Evolutionary conservation across 1,139 yeast species (phyloP).

Genomic region (Kodamaea plutei): DNA sequence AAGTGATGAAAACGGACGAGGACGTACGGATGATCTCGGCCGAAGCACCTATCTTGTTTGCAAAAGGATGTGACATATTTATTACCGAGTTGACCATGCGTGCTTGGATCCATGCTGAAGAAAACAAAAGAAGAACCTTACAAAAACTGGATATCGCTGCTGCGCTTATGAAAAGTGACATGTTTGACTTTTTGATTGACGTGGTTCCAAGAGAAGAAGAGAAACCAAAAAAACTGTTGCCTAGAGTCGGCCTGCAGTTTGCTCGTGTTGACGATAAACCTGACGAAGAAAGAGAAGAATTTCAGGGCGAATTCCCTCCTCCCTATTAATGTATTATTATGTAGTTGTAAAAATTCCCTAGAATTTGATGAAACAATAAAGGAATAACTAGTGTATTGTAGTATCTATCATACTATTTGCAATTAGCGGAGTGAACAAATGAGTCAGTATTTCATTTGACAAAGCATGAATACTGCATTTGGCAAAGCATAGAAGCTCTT

Average conservation of each 20-base stretch:
- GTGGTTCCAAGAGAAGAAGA: conserved; percentile 87
- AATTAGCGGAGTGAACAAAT: no score
- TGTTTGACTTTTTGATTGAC: conserved; percentile 95
- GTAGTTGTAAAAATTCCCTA: no score
- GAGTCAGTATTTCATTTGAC: no score
- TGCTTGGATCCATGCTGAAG: conserved; percentile 98
- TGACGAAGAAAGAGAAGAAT: conserved; percentile 2
- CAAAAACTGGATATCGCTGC: conserved; percentile 95
- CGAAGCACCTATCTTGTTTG: conserved; percentile 94
- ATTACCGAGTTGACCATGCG: conserved; percentile 96
- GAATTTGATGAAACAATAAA: no score
- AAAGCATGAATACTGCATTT: no score
- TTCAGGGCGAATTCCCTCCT: conserved; percentile 1
- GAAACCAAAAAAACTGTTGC: conserved; percentile 39
- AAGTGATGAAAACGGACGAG: conserved; percentile 97
- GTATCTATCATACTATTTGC: no score
- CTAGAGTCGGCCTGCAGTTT: background rate
- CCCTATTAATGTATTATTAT: no score
- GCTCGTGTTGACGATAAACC: background rate
- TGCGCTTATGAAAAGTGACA: conserved; percentile 89
- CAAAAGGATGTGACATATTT: conserved; percentile 95
- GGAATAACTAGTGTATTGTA: no score
- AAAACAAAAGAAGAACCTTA: conserved; percentile 85
- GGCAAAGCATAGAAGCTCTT: no score
- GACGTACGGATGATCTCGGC: conserved; percentile 97